Evolutionary conservation across 768 basidiomycete genomes (phyloP).

Genomic region (Exidia glandulosa): DNA sequence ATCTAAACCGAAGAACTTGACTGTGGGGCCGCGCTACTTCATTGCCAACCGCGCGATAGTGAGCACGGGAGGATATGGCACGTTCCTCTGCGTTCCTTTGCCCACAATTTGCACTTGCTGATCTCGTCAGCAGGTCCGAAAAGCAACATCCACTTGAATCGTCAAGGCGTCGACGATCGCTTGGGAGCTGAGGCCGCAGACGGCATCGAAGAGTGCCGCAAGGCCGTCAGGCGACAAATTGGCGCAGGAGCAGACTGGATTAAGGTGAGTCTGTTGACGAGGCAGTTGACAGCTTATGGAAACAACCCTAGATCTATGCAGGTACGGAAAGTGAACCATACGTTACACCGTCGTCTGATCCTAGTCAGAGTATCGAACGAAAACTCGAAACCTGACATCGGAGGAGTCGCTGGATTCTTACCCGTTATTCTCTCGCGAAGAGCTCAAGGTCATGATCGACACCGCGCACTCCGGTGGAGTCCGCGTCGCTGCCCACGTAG

Average conservation of each 20-base stretch:
- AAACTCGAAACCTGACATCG: conserved; percentile 23
- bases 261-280: conserved; percentile 32
- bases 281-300: no score
- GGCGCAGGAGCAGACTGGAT: conserved; percentile 61
- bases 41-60: conserved; percentile 49
- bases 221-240: conserved; percentile 47
- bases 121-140: conserved; percentile 36
- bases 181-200: conserved; percentile 50
- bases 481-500: conserved; percentile 49
- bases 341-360: no score
- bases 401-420: conserved; percentile 20
- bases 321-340: conserved; percentile 21
- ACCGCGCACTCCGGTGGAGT: conserved; percentile 41
- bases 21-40: conserved; percentile 55
- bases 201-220: conserved; percentile 42
- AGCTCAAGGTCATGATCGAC: conserved; percentile 37
- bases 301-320: conserved; percentile 50
- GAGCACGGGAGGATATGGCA: conserved; percentile 50
- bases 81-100: background rate
- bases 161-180: conserved; percentile 44
- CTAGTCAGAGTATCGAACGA: background rate
- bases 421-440: conserved; percentile 33
- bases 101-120: background rate
- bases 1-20: conserved; percentile 33
- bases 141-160: conserved; percentile 30